phyloP scores from a whole-genome alignment of 2,329 filamentous ascomycete species.

The Cryphonectria carpinicola region DNA sequence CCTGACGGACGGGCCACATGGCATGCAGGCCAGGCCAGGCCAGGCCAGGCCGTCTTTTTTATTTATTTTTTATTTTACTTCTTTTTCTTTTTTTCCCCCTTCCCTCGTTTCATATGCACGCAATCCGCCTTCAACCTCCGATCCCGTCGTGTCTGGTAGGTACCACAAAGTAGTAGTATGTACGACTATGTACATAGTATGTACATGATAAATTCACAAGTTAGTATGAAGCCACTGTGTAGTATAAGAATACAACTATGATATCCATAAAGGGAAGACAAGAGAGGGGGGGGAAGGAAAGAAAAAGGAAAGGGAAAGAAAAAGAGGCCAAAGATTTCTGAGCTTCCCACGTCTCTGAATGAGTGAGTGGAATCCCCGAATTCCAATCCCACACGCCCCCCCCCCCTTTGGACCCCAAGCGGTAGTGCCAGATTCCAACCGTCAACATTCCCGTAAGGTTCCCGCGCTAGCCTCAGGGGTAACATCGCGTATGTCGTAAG shows the following conservation, averaged over 20 bases:
- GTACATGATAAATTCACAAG: background rate
- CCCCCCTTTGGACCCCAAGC: background rate
- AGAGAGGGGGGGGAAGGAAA: background rate
- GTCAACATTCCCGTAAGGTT: conserved; percentile 13
- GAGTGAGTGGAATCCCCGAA: background rate
- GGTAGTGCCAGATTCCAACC: background rate
- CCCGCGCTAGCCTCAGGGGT: conserved; percentile 25
- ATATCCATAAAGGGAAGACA: background rate
- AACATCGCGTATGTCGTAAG: conserved; percentile 13
- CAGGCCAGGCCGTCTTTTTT: background rate
- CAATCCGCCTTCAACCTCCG: conserved; percentile 27
- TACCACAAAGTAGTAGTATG: background rate
- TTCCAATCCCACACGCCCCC: no score
- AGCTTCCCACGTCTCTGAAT: background rate
- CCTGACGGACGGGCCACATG: background rate
- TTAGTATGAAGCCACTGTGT: background rate
- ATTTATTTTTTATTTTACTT: conserved; percentile 10
- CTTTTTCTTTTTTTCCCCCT: background rate
- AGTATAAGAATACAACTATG: background rate
- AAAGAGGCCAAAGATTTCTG: background rate
- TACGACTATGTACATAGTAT: background rate
- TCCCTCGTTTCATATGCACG: conserved; percentile 27
- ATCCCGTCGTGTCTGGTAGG: conserved; percentile 10
- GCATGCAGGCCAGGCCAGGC: background rate
- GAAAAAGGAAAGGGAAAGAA: background rate